Evolutionary conservation across 306 rosid species (phyloP).

Genomic region (Senna tora): DNA sequence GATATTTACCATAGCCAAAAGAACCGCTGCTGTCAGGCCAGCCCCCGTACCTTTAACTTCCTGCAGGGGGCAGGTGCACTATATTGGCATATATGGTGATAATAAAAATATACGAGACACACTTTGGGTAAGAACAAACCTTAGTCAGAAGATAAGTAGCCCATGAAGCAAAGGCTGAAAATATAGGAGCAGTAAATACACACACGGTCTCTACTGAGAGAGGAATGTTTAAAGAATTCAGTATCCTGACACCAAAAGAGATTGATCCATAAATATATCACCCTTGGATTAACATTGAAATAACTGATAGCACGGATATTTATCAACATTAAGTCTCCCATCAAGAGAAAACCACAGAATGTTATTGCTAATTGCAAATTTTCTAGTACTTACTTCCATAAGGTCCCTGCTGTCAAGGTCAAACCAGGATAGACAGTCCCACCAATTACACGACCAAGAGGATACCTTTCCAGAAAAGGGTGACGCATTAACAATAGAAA

Average conservation of each 20-base stretch:
- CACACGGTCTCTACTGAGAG: slow-evolving; percentile 75
- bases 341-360: not conserved
- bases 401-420: slow-evolving; percentile 72
- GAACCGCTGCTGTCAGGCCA: slow-evolving; percentile 72
- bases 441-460: slow-evolving; percentile 81
- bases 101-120: not conserved
- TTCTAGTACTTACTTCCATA: slow-evolving; percentile 60
- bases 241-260: slow-evolving; percentile 46
- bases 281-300: not conserved
- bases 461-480: slow-evolving; percentile 65
- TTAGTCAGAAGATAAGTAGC: slow-evolving; percentile 66
- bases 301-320: not conserved
- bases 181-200: slow-evolving; percentile 78
- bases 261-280: slow-evolving; percentile 16
- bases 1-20: slow-evolving; percentile 69
- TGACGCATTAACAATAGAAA: slow-evolving; percentile 33
- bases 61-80: slow-evolving; percentile 34
- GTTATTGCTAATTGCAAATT: slow-evolving; percentile 2
- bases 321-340: not conserved
- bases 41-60: slow-evolving; percentile 81
- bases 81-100: slow-evolving; percentile 25
- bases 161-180: slow-evolving; percentile 80
- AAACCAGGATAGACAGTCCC: slow-evolving; percentile 82
- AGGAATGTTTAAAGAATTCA: slow-evolving; percentile 71
- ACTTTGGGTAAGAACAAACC: slow-evolving; percentile 43